Evolutionary conservation across 176 grass and related monocot genomes (phyloP), one percentile per base, ranked within the genome.

Genomic region (Ensete ventricosum): DNA sequence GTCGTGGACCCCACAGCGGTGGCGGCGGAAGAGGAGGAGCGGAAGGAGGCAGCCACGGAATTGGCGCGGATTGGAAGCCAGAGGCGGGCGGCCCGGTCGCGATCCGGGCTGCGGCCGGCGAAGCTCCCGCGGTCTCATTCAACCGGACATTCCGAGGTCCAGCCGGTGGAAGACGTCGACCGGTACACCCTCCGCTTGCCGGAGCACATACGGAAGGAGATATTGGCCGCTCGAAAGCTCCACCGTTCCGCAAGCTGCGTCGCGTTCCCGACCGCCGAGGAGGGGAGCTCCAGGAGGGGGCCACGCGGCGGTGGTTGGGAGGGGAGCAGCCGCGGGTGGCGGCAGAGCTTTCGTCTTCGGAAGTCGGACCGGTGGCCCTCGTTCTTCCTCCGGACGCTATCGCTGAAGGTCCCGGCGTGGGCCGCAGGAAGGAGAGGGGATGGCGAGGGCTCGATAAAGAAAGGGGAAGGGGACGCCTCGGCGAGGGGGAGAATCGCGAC

Each of bases 311-410:
- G 64, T 10, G 55, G 78, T 19, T 77, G 14, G 55, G 64, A 78
- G 9, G 76, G 76, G 12, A 78, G 88, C 34, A 69, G 55, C 50
- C 55, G 67, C 48, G 53, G 21, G 19, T 82, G 64, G 3, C 50
- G 89, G 24, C 24, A 25, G 71, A 90, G 87, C 51, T 75, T 83
- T 60, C 76, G 90, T 24, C 60, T 90, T 11, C 81, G 87, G 1
- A 63, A 72, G 21, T 88, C 88, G 1, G 94, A 88, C 14, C 76
- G 80, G 20, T 92, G 90, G 94, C 90, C 90, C 21, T 93, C 83
- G 26, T 87, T 90, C 81, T 89, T 97, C 71, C 29, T 82, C 58
- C 77, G 94, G 71, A 93, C 85, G 1, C 70, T 97, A 74, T 97
- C 94, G 0, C 64, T 88, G 7, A 83, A 83, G 82, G 65, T 86